Evolutionary conservation across 179 eudicot species (phyloP).

Genomic region (Patellifolia procumbens): DNA sequence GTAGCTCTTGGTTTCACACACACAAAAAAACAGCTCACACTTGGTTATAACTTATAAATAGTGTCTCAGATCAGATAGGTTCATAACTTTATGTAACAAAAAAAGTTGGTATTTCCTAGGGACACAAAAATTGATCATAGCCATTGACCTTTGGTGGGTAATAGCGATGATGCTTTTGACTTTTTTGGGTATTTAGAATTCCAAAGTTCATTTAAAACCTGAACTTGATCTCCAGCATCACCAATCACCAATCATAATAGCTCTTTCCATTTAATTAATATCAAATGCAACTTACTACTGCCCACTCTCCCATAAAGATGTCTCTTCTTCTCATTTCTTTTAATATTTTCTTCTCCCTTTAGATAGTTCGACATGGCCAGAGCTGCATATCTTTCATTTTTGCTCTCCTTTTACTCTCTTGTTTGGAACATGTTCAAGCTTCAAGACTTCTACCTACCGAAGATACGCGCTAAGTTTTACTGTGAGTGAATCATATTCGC

Average conservation of each 20-base stretch:
- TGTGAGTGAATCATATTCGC: slow-evolving; percentile 7
- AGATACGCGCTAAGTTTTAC: not conserved
- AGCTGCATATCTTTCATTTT: not conserved
- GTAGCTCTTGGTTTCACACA: too few relatives aligned
- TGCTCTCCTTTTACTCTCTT: slow-evolving; percentile 15
- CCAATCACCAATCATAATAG: slow-evolving; percentile 5
- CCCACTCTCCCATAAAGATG: slow-evolving; percentile 10
- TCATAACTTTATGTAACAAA: not conserved
- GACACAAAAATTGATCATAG: not conserved
- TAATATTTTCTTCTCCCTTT: not conserved
- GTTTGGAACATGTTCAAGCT: slow-evolving; percentile 3
- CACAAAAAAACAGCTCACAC: not conserved
- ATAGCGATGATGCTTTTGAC: not conserved
- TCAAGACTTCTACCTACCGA: not conserved
- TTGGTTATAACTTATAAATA: too few relatives aligned
- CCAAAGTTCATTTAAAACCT: not conserved
- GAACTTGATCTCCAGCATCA: not conserved
- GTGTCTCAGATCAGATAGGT: not conserved
- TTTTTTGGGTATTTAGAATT: not conserved
- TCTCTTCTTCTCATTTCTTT: not conserved
- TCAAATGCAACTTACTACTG: not conserved
- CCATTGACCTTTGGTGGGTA: slow-evolving; percentile 5
- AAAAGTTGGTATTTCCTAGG: slow-evolving; percentile 10
- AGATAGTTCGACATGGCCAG: not conserved
- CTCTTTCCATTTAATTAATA: not conserved